Base-by-base conservation (phyloP, 2,329 filamentous ascomycete genomes). In the Pseudocercospora ulei region DNA sequence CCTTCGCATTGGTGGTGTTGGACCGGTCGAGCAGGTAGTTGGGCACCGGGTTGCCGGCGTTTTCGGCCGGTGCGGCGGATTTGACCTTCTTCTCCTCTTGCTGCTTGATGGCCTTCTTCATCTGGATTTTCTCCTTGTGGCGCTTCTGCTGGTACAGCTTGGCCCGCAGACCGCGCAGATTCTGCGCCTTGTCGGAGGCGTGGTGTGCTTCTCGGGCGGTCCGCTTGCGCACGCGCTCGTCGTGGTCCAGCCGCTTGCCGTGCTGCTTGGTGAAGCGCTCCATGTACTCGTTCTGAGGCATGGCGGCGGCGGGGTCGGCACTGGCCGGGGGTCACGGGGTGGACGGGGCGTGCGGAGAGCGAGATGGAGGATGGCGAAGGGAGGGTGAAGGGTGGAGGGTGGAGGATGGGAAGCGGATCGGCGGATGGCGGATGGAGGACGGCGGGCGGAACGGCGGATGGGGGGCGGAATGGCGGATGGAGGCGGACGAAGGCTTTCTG, bases 61-160 rank as follows among this genome's bases (percentile, higher is more conserved):
- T 82, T 64, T 90, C 82, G 54, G 80, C 75, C 51, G 82, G 78
- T 39, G 80, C 78, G 19, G 75, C 69, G 5, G 82, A 83, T 68
- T 96, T 94, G 70, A 96, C 78, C 60, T 95, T 92, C 66, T 85
- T 80, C 71, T 95, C 84, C 67, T 98, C 90, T 69, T 94, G 84
- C 28, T 84, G 82, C 67, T 82, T 84, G 74, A 98, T 92, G 58
- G 78, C 71, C 73, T 94, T 93, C 66, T 81, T 82, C 81, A 94
- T 87, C 73, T 93, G 85, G 61, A 94, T 93, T 80, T 98, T 98
- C 72, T 98, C 87, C 63, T 87, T 82, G 69, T 86, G 83, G 16
- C 90, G 77, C 71, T 87, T 85, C 75, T 96, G 80, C 64, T 88
- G 81, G 69, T 90, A 80, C 57, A 93, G 70, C 72, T 98, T 98